These are phyloP conservation scores for Botryosphaeria dothidea DNA, from an alignment of 2,329 filamentous ascomycete species.

Conservation along the genomic window DNA sequence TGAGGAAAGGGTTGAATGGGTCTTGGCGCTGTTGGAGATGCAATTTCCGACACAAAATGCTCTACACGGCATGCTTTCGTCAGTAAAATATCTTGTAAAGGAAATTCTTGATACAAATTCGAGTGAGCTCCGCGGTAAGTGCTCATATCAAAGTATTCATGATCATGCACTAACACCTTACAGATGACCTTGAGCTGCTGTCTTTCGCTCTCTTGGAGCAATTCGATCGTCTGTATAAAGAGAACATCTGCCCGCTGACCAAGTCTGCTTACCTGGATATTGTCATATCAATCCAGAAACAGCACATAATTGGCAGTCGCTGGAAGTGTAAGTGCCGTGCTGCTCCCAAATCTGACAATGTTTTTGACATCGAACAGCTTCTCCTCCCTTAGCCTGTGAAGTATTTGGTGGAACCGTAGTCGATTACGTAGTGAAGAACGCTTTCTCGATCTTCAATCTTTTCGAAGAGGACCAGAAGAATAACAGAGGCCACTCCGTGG, in stretches of 20 bases:
- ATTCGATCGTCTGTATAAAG: slow-evolving; percentile 24
- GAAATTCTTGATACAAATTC: slow-evolving; percentile 17
- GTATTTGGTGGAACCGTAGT: neutral
- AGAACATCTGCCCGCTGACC: slow-evolving; percentile 33
- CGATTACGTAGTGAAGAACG: neutral
- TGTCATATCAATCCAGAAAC: slow-evolving; percentile 20
- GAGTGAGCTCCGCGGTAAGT: neutral
- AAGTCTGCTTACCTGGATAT: slow-evolving; percentile 40
- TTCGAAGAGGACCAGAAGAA: neutral
- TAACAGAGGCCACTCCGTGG: neutral
- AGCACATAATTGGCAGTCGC: neutral
- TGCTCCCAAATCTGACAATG: no score
- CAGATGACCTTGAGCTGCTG: slow-evolving; percentile 25
- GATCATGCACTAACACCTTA: neutral
- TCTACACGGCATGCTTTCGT: slow-evolving; percentile 34
- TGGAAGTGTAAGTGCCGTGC: neutral
- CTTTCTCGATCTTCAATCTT: neutral
- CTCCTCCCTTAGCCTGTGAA: neutral
- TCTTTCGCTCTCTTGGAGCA: slow-evolving; percentile 25
- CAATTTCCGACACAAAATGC: slow-evolving; percentile 25
- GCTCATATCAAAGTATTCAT: neutral
- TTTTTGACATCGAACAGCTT: neutral
- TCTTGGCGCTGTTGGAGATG: slow-evolving; percentile 26
- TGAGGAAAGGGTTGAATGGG: slow-evolving; percentile 28
- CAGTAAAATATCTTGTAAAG: slow-evolving; percentile 33